Evolutionary conservation across 2,329 filamentous ascomycete species (phyloP), one percentile per base, ranked within the genome.

Genomic region (Calonectria montana): DNA sequence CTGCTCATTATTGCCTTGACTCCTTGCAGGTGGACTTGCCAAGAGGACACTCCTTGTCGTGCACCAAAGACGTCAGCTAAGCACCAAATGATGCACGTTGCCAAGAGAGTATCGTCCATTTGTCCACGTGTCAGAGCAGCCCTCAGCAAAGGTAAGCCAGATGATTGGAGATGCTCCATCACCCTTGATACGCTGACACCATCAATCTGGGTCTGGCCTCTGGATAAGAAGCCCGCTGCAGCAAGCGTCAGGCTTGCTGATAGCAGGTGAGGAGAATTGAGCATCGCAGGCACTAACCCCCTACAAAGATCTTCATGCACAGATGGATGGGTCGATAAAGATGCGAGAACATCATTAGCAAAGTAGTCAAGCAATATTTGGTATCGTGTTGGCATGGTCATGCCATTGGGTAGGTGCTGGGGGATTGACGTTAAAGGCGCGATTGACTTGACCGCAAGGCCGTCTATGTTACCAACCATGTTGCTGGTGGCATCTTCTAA

Each of bases 71-170:
- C 78, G 21, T 81, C 79, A 1, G 79, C 75, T 1, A 81, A 64
- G 21, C 79, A 81, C 79, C 79, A 81, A 6, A 81, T 78, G 4
- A 81, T 75, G 27, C 79, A 81, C 0, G 79, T 81, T 1, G 77
- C 78, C 4, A 81, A 67, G 0, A 80, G 9, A 3, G 75, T 71
- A 7, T 80, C 79, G n/a, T 74, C 73, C n/a, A 73, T 73, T 15
- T 78, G 73, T 1, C 76, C 74, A 9, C 71, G 65, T 12, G 69
- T 73, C 2, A 81, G 13, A 0, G 78, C 78, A 2, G 70, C 65
- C 50, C 79, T 64, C 4, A 81, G n/a, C 10, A 81, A 45, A 2
- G 78, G 69, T 0, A 81, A 9, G 0, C 79, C 79, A 0, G 79
- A 80, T 0, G 77, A 74, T 3, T 81, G 79, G 2, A 81, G 15